Conservation (phyloP, 305 asterid species). For the Fraxinus ornus region DNA sequence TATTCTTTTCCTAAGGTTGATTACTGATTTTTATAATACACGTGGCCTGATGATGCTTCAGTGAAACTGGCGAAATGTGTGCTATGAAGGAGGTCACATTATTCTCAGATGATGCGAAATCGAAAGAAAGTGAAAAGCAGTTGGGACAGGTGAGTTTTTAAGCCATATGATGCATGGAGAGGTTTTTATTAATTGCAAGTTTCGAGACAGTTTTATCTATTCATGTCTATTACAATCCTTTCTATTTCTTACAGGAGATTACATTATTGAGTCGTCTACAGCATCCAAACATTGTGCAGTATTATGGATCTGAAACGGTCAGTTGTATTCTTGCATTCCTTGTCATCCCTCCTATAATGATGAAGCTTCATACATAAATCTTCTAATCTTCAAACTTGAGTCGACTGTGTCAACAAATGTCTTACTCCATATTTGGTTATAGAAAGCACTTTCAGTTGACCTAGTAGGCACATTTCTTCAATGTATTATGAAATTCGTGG, state of each 20-base stretch:
- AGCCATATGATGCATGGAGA: not conserved
- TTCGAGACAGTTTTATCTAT: not conserved
- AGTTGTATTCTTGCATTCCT: constrained; percentile 28
- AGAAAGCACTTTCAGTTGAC: constrained; percentile 19
- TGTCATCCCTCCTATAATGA: not conserved
- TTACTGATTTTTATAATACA: constrained; percentile 15
- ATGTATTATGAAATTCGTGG: not conserved
- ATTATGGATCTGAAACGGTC: constrained; percentile 89
- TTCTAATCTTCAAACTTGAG: constrained; percentile 12
- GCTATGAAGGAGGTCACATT: constrained; percentile 66
- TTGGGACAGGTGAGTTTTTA: constrained; percentile 49
- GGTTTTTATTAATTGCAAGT: constrained; percentile 6
- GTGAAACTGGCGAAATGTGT: constrained; percentile 64
- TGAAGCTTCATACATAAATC: constrained; percentile 7
- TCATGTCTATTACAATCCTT: constrained; percentile 10
- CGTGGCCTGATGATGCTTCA: constrained; percentile 26
- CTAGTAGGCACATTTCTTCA: constrained; percentile 7
- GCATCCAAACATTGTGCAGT: constrained; percentile 94
- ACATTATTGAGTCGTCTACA: constrained; percentile 74
- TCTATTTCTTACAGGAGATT: constrained; percentile 70
- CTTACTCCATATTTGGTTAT: constrained; percentile 16
- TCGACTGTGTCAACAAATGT: constrained; percentile 6
- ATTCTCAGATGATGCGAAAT: constrained; percentile 58
- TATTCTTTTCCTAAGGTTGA: constrained; percentile 10
- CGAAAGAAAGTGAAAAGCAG: constrained; percentile 63